Base-by-base conservation (phyloP, 2,329 filamentous ascomycete species). In the Diaporthe eres region DNA sequence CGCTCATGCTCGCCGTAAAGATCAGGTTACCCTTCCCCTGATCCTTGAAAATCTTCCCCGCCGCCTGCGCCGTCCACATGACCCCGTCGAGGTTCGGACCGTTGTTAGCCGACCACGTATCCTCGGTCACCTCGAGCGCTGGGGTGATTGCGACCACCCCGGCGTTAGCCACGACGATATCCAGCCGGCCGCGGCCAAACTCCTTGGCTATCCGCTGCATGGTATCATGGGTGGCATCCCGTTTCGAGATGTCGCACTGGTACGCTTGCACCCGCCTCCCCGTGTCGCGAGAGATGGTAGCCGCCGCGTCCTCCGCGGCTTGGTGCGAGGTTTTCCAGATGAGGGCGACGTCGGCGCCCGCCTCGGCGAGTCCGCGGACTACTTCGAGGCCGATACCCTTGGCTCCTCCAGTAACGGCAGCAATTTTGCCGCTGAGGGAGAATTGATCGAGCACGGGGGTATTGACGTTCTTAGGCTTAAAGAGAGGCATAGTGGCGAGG, bases 351-450 rank as follows among this genome's bases (percentile, higher is more conserved):
- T 76, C 75, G 2, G 75, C 75, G 34, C 75, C 75, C 13, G 75
- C 75, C 28, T 76, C 75, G 22, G 75, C 71, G 1, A 76, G 61
- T 10, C 75, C 75, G 9, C 71, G 71, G 53, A 76, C 75, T 22
- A 76, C 53, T 28, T 76, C 71, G 39, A 71, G 63, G 28, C 75
- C 75, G 57, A 76, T 85, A 8, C 87, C 87, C 68, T 85, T 81
- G 12, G 85, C 84, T n/a, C 85, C 87, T 28, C 87, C 87, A 2
- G 87, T 88, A 7, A 88, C 82, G 19, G 87, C 80, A 12, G 86
- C 85, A 6, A 84, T 87, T 55, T 85, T 83, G 28, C 85, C 85
- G 79, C 85, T 82, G n/a, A 88, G 81, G 3, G 85, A 87, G 78
- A 88, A 88, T 82, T 86, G 55, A 15, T n/a, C 70, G 15, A 77